Percentiles rank a stretch among this genome's conserved stretches.
phyloP scores from a whole-genome alignment of 2,329 filamentous ascomycete genomes.

The Xylariaceae sp. region DNA sequence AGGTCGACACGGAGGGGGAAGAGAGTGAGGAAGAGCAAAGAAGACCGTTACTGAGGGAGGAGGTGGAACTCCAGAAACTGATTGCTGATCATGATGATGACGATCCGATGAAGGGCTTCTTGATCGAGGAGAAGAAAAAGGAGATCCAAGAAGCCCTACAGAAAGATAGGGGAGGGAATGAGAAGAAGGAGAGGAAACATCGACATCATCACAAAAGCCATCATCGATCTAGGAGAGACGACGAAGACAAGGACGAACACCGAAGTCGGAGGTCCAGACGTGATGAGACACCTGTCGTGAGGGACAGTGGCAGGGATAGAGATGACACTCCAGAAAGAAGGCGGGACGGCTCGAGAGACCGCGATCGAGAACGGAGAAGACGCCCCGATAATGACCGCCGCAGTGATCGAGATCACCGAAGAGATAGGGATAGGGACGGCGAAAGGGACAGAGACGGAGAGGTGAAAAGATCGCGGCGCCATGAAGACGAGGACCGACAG shows the following conservation, averaged over 20 bases:
- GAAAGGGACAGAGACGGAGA: slow-evolving; percentile 22
- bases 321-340: slow-evolving; percentile 29
- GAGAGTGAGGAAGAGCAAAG: slow-evolving; percentile 39
- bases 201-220: slow-evolving; percentile 46
- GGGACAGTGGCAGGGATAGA: slow-evolving; percentile 21
- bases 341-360: slow-evolving; percentile 28
- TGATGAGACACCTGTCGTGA: slow-evolving; percentile 34
- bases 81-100: slow-evolving; percentile 86
- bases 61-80: slow-evolving; percentile 72
- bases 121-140: slow-evolving; percentile 88
- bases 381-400: slow-evolving; percentile 30
- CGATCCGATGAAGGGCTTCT: slow-evolving; percentile 92
- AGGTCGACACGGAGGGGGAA: slow-evolving; percentile 39
- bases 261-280: slow-evolving; percentile 36
- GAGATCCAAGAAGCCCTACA: slow-evolving; percentile 70
- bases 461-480: slow-evolving; percentile 7
- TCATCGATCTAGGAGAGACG: slow-evolving; percentile 40
- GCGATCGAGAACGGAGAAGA: slow-evolving; percentile 30
- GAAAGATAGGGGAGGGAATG: slow-evolving; percentile 47
- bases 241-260: slow-evolving; percentile 15
- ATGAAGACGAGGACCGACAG: slow-evolving; percentile 24
- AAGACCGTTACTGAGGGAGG: slow-evolving; percentile 72
- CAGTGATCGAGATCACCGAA: slow-evolving; percentile 18
- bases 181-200: slow-evolving; percentile 43
- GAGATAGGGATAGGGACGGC: slow-evolving; percentile 21